These are phyloP conservation scores for Agaricus blazei DNA, from an alignment of 768 basidiomycete species.

Conservation along the genomic window DNA sequence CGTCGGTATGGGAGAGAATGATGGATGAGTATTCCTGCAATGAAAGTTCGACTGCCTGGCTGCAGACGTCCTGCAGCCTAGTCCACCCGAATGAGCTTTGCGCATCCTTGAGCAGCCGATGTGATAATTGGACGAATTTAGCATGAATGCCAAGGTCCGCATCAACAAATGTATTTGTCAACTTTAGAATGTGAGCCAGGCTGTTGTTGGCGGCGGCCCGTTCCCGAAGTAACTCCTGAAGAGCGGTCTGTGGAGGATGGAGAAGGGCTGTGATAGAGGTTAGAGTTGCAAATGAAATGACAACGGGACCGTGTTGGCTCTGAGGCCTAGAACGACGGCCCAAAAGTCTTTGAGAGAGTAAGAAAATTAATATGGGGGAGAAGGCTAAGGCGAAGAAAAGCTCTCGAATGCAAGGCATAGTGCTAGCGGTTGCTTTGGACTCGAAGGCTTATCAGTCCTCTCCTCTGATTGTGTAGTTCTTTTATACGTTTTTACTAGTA, in stretches of 20 bases:
- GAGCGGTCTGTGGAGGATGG: slow-evolving; percentile 7
- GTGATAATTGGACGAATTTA: slow-evolving; percentile 25
- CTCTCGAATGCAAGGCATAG: slow-evolving; percentile 4
- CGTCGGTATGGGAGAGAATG: neutral
- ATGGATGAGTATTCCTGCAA: slow-evolving; percentile 6
- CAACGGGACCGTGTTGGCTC: too few species aligned
- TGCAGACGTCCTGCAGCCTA: slow-evolving; percentile 23
- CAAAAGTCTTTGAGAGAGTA: neutral
- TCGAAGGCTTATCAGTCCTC: neutral
- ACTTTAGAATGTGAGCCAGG: slow-evolving; percentile 25
- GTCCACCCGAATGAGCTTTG: slow-evolving; percentile 26
- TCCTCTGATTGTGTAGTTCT: neutral
- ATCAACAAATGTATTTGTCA: slow-evolving; percentile 53
- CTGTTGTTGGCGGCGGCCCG: slow-evolving; percentile 32
- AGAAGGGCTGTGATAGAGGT: slow-evolving; percentile 11
- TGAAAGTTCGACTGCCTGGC: slow-evolving; percentile 24
- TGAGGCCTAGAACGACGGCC: neutral
- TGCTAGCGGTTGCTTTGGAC: neutral
- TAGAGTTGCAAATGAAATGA: neutral
- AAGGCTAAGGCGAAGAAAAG: neutral
- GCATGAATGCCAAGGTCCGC: slow-evolving; percentile 27
- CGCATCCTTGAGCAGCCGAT: slow-evolving; percentile 21
- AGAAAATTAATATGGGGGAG: neutral
- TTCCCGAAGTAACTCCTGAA: slow-evolving; percentile 19
- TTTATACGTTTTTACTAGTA: neutral